Evolutionary conservation across 2,329 filamentous ascomycete species (phyloP).

Genomic region (Epichloe sp.): DNA sequence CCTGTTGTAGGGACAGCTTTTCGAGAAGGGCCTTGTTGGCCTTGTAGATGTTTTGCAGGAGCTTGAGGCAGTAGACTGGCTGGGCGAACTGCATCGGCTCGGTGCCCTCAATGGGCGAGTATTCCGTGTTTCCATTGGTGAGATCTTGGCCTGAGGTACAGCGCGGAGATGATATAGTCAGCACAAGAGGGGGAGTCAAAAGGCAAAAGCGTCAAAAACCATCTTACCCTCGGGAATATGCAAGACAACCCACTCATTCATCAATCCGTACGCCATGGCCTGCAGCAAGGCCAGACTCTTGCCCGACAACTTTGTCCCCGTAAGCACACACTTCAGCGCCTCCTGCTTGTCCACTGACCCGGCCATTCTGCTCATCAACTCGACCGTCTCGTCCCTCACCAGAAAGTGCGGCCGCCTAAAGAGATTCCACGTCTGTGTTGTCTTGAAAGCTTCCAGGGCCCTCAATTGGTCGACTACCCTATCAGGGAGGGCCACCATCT

Average conservation of each 20-base stretch:
- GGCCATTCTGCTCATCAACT: constrained; percentile 52
- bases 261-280: constrained; percentile 65
- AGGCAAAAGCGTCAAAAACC: background rate
- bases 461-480: constrained; percentile 66
- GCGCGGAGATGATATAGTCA: background rate
- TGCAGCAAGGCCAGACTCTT: constrained; percentile 84
- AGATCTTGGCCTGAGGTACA: constrained; percentile 53
- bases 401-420: constrained; percentile 74
- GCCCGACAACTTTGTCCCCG: constrained; percentile 61
- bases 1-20: constrained; percentile 29
- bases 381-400: constrained; percentile 64
- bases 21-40: constrained; percentile 58
- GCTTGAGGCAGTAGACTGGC: constrained; percentile 59
- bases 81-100: constrained; percentile 57
- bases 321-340: constrained; percentile 52
- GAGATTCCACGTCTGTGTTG: constrained; percentile 73
- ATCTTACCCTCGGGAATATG: constrained; percentile 73
- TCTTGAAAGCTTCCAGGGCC: constrained; percentile 81
- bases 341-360: constrained; percentile 37
- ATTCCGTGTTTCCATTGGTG: constrained; percentile 68
- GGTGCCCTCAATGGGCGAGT: constrained; percentile 52
- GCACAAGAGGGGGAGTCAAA: background rate
- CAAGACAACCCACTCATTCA: constrained; percentile 81
- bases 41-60: constrained; percentile 59
- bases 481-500: constrained; percentile 56